phyloP scores from a whole-genome alignment of 805 yeast species.

The Pichia exigua region DNA sequence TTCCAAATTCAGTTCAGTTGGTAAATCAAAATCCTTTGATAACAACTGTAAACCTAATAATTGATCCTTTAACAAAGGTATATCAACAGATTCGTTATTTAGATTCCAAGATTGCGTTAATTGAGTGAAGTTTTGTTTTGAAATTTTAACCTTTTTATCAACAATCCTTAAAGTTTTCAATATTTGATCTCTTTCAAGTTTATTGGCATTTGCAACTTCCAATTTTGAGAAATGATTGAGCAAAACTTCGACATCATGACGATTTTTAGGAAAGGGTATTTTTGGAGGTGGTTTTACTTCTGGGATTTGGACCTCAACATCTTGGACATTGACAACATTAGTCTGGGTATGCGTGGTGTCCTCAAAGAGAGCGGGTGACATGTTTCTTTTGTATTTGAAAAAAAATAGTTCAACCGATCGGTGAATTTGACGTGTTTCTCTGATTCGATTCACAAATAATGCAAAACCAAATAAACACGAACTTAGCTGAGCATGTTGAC shows the following conservation, averaged over 20 bases:
- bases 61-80: constrained; percentile 46
- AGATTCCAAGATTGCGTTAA: constrained; percentile 24
- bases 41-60: constrained; percentile 55
- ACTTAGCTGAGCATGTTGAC: background rate
- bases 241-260: constrained; percentile 1
- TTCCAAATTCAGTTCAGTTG: constrained; percentile 39
- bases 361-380: background rate
- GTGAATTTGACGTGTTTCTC: background rate
- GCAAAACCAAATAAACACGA: background rate
- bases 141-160: constrained; percentile 34
- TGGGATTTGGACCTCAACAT: background rate
- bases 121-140: constrained; percentile 14
- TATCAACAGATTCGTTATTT: constrained; percentile 32
- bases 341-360: background rate
- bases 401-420: background rate
- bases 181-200: constrained; percentile 34
- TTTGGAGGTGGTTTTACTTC: background rate
- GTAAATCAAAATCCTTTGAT: constrained; percentile 59
- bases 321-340: background rate
- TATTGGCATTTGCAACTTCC: constrained; percentile 1
- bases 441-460: background rate
- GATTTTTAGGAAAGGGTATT: constrained; percentile 1
- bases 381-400: background rate
- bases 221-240: constrained; percentile 3
- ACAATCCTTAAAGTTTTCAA: constrained; percentile 34